These are phyloP conservation scores for Clonostachys rhizophaga DNA, from an alignment of 2,329 filamentous ascomycete genomes.

Conservation along the genomic window DNA sequence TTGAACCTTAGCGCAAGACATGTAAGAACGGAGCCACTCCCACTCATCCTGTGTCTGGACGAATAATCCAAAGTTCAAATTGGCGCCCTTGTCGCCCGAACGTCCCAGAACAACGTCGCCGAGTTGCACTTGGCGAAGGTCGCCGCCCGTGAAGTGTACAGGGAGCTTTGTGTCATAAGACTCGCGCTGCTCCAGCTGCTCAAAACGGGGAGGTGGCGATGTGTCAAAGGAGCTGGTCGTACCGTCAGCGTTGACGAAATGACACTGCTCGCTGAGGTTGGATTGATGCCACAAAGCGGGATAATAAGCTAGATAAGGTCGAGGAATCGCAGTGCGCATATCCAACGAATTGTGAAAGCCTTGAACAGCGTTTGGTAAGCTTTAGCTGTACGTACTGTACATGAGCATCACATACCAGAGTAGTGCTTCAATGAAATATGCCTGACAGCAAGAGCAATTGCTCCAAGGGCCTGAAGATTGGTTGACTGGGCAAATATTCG, in stretches of 20 bases:
- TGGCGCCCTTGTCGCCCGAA: constrained; percentile 28
- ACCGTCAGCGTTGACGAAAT: no score
- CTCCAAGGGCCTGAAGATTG: no score
- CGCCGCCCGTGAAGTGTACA: constrained; percentile 16
- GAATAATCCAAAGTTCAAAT: constrained; percentile 36
- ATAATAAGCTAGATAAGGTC: constrained; percentile 10
- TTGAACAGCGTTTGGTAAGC: neutral
- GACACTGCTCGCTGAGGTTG: no score
- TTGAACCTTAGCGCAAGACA: constrained; percentile 28
- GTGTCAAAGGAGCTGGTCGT: no score
- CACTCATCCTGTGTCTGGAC: constrained; percentile 31
- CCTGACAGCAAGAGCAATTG: constrained; percentile 11
- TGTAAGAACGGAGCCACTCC: constrained; percentile 30
- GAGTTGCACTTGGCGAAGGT: constrained; percentile 12
- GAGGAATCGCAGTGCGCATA: constrained; percentile 24
- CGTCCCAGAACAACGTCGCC: constrained; percentile 14
- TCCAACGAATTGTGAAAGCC: constrained; percentile 32
- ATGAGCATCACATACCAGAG: neutral
- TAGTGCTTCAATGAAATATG: constrained; percentile 33
- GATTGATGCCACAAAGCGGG: constrained; percentile 4
- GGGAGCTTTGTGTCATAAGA: no score
- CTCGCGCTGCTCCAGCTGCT: no score
- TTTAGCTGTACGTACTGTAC: neutral
- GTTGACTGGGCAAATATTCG: constrained; percentile 34
- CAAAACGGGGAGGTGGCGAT: no score